Evolutionary conservation across 2,329 filamentous ascomycete genomes (phyloP).

Genomic region (Beauveria scarabaeidicola): DNA sequence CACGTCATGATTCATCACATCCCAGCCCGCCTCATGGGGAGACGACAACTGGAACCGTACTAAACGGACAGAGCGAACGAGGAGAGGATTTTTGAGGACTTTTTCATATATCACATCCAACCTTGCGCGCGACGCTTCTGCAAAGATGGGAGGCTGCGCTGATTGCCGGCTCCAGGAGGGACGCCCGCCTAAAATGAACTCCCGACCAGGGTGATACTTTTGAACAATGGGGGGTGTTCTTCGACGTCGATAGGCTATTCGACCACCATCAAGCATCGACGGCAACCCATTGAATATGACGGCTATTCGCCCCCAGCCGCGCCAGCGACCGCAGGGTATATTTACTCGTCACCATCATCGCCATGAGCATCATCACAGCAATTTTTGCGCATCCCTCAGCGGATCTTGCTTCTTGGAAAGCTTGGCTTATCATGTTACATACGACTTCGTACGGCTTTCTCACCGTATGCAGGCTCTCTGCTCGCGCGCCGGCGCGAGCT

Average conservation of each 20-base stretch:
- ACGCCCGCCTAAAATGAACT: not conserved
- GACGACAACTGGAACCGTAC: not conserved
- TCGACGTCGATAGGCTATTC: not conserved
- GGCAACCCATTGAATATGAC: not conserved
- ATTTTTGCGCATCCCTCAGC: not conserved
- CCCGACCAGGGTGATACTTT: not conserved
- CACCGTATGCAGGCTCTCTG: not conserved
- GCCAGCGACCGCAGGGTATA: not conserved
- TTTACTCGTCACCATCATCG: not conserved
- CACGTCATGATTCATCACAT: not conserved
- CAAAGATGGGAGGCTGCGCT: not conserved
- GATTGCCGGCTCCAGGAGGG: not conserved
- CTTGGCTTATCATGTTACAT: not conserved
- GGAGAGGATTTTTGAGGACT: not conserved
- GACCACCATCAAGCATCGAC: not conserved
- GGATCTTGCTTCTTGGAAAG: too few species aligned
- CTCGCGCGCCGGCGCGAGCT: not conserved
- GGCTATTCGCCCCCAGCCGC: not conserved
- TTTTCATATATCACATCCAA: not conserved
- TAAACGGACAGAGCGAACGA: not conserved
- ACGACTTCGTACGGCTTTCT: not conserved
- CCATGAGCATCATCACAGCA: not conserved
- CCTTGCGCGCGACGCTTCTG: not conserved
- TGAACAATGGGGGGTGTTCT: not conserved
- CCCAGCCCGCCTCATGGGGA: not conserved